A percentile compares a stretch with the other conserved stretches of the same genome.
phyloP scores from a whole-genome alignment of 139 green algal genomes.

The Chlamydomonas urium region DNA sequence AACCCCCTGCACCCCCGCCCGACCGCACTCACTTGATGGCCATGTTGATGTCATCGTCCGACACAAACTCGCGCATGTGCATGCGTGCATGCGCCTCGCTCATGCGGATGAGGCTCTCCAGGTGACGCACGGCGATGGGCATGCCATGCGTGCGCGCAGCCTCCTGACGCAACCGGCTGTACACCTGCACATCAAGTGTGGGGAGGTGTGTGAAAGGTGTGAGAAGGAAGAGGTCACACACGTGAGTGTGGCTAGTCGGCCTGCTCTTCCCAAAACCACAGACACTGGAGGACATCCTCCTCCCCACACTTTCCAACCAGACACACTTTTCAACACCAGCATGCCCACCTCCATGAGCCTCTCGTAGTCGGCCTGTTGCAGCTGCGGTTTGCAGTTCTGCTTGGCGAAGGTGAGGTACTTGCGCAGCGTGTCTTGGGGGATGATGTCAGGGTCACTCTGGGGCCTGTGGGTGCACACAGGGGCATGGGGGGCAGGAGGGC shows the following conservation, averaged over 20 bases:
- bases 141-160: slow-evolving; percentile 76
- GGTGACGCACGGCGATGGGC: slow-evolving; percentile 94
- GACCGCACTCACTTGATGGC: slow-evolving; percentile 53
- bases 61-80: slow-evolving; percentile 90
- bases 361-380: slow-evolving; percentile 49
- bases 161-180: slow-evolving; percentile 44
- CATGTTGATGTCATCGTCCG: slow-evolving; percentile 75
- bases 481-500: background rate
- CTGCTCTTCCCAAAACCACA: no score
- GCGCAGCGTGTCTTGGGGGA: slow-evolving; percentile 84
- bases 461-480: slow-evolving; percentile 1
- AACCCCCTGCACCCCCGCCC: background rate
- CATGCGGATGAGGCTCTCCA: slow-evolving; percentile 98
- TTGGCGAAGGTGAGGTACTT: slow-evolving; percentile 99
- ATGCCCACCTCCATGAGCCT: slow-evolving; percentile 33
- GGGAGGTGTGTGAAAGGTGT: no score
- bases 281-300: no score
- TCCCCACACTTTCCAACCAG: background rate
- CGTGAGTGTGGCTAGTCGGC: no score
- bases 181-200: slow-evolving; percentile 30
- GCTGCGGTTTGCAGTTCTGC: slow-evolving; percentile 63
- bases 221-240: no score
- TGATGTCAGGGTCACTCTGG: slow-evolving; percentile 54
- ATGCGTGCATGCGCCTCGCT: slow-evolving; percentile 90
- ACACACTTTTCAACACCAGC: background rate